Conservation (phyloP, 169 alveolate species). For the Prorocentrum cordatum region DNA sequence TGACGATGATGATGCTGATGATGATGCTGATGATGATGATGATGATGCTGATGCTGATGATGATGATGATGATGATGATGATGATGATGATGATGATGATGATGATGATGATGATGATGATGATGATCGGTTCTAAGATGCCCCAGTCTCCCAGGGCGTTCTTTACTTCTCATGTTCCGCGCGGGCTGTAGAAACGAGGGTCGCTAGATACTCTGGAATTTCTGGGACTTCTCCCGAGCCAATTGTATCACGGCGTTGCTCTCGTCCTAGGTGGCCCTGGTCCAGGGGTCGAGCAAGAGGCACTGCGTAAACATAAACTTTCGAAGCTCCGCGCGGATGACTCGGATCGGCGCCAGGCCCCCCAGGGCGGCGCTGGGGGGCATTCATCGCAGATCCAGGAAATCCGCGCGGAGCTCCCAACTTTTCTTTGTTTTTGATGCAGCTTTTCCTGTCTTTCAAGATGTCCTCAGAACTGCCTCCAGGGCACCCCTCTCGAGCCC, state of each 20-base stretch:
- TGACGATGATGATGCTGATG: background rate
- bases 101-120: background rate
- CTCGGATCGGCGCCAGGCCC: too few species aligned
- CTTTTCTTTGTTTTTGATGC: background rate
- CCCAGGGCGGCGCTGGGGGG: too few species aligned
- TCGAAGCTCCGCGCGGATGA: too few species aligned
- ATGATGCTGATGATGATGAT: background rate
- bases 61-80: background rate
- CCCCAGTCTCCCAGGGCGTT: background rate
- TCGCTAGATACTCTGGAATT: background rate
- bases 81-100: background rate
- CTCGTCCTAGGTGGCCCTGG: background rate
- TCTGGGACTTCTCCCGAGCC: background rate
- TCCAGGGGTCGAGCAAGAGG: background rate
- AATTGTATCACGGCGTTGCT: background rate
- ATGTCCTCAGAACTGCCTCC: slow-evolving; percentile 15
- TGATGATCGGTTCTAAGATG: background rate
- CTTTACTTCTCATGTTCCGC: background rate
- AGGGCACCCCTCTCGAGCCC: too few species aligned
- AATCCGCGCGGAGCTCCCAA: background rate
- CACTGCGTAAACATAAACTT: too few species aligned
- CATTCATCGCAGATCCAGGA: too few species aligned
- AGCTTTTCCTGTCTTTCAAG: background rate
- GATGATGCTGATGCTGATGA: background rate
- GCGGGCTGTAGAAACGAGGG: background rate